Conservation (phyloP, 345 rosid genomes). For the Hevea brasiliensis region DNA sequence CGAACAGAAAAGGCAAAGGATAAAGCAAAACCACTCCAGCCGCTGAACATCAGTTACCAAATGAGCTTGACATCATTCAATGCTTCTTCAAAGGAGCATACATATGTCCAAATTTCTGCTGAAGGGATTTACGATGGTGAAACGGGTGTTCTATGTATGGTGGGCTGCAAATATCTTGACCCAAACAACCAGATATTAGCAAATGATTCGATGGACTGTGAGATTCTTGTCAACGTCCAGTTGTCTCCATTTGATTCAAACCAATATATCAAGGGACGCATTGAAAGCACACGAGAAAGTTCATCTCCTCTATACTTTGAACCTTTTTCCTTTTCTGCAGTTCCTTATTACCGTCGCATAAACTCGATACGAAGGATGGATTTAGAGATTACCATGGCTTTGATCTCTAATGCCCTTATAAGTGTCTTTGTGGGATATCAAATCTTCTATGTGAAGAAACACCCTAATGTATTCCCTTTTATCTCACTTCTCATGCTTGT, state of each 20-base stretch:
- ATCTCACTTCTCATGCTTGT: constrained; percentile 26
- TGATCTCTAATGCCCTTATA: constrained; percentile 15
- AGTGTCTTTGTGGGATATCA: constrained; percentile 16
- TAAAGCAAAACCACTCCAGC: neutral
- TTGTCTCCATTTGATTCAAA: constrained; percentile 18
- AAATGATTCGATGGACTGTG: constrained; percentile 12
- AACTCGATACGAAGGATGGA: constrained; percentile 24
- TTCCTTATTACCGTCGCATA: neutral
- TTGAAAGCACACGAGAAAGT: neutral
- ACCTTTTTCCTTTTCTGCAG: constrained; percentile 12
- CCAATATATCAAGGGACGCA: constrained; percentile 6
- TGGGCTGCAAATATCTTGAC: constrained; percentile 20
- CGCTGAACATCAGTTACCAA: constrained; percentile 33
- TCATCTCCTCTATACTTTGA: neutral
- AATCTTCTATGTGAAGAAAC: constrained; percentile 17
- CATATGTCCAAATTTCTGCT: constrained; percentile 15
- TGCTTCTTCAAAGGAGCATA: neutral
- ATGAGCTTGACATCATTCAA: constrained; percentile 15
- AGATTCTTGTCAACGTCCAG: constrained; percentile 13
- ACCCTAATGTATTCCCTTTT: constrained; percentile 10
- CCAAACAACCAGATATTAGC: neutral
- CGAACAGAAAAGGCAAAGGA: neutral
- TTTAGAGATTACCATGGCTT: constrained; percentile 17
- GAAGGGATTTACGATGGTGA: constrained; percentile 35
- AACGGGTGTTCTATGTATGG: constrained; percentile 33